Conservation (phyloP, 73 alveolate species). For the Urostyla sp. region DNA sequence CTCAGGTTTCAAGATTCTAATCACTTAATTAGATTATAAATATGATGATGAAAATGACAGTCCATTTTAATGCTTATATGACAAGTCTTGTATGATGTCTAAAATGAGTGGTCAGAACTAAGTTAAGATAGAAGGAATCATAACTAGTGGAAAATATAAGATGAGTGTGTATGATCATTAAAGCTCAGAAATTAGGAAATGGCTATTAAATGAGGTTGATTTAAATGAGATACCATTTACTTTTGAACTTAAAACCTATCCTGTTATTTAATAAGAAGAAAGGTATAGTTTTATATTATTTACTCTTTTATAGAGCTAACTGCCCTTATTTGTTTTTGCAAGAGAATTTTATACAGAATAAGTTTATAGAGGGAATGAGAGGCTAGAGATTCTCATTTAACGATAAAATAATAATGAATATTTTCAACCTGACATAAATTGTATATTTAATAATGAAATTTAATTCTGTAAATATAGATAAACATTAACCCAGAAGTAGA, state of each 20-base stretch:
- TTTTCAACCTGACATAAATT: conserved; percentile 16
- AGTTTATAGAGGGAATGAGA: conserved; percentile 22
- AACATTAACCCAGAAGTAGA: conserved; percentile 28
- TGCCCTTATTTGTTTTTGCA: conserved; percentile 37
- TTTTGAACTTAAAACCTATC: background rate
- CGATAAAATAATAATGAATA: conserved; percentile 37
- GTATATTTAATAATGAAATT: background rate
- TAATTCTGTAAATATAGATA: background rate
- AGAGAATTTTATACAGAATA: conserved; percentile 4
- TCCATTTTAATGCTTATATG: conserved; percentile 8
- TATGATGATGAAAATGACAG: background rate
- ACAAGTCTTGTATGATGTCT: conserved; percentile 24
- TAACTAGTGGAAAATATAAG: conserved; percentile 38
- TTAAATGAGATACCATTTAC: background rate
- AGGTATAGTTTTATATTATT: conserved; percentile 12
- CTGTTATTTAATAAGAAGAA: conserved; percentile 27
- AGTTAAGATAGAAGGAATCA: conserved; percentile 4
- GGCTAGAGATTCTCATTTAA: conserved; percentile 15
- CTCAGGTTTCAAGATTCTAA: conserved; percentile 16
- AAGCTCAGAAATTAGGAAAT: background rate
- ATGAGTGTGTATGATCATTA: background rate
- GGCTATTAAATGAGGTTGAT: background rate
- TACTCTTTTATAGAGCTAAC: conserved; percentile 13
- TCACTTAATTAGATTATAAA: background rate
- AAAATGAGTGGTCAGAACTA: conserved; percentile 9